Base-by-base conservation (phyloP, 371 early-diverging fungal genomes). In the Mortierella sp. region DNA sequence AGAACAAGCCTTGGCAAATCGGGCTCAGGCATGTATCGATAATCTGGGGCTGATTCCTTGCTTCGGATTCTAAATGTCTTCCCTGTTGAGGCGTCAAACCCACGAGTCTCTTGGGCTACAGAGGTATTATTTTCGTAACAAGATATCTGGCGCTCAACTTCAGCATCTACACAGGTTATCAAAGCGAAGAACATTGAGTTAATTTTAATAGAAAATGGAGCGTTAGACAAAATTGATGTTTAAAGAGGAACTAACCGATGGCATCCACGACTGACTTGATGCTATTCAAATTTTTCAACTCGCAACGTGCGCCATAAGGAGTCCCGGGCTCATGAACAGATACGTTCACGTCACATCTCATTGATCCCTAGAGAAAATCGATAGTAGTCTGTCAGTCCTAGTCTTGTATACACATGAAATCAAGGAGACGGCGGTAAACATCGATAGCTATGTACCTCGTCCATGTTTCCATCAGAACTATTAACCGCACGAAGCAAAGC, bases 1-100 rank as follows among this genome's bases (percentile, higher is more conserved):
- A 94, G 59, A 9, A 86, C 58, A 4, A 94, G 76, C 18, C 86
- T 81, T 6, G 97, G 96, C 18, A 97, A 75, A 68, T 97, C 96
- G 1, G 97, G 92, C 64, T 97, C 97, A n/a, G 96, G 94, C 93
- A 97, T 95, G 77, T 94, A 97, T 61, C 96, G 87, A 78, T 97
- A 97, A 80, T 97, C 97, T 0, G 90, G 91, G 0, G 93, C 90
- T 9, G 90, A 87, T 73, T 97, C 97, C 78, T 97, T 97, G 55
- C 90, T 87, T 63, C 97, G 83, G 12, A 94, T 74, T 62, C 84
- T 84, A 65, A 88, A 93, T 4, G 97, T 97, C 39, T 78, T 78
- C 26, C 88, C 87, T 8, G 83, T 81, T 5, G 79, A 80, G 1
- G 88, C 90, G 77, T 97, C 94, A 72, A 89, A 95, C 14, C 95